Evolutionary conservation across 768 basidiomycete species (phyloP).

Genomic region (Agaricus blazei): DNA sequence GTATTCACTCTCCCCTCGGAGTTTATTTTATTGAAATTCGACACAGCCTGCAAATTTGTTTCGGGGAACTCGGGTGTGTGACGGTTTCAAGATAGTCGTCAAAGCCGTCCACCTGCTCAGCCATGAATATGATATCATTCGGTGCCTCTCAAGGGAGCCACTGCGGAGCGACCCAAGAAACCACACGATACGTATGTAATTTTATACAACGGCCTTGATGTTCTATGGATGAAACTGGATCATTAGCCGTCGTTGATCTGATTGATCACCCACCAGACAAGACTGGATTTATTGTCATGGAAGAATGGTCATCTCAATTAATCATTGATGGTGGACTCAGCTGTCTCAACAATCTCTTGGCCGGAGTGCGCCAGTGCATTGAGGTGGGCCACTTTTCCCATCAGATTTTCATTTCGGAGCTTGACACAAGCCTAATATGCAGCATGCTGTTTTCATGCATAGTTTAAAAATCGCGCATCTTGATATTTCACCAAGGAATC

Average conservation of each 20-base stretch:
- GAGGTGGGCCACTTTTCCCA: conserved; percentile 38
- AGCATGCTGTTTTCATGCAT: conserved; percentile 75
- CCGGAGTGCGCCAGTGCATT: conserved; percentile 59
- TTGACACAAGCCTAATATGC: not conserved
- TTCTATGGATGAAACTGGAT: not conserved
- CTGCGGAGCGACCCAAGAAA: conserved; percentile 60
- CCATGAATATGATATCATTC: conserved; percentile 58
- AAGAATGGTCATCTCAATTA: conserved; percentile 70
- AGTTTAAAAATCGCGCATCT: conserved; percentile 59
- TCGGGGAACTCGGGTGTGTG: conserved; percentile 50
- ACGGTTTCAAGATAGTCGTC: conserved; percentile 51
- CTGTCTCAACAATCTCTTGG: conserved; percentile 48
- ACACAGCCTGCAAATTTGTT: conserved; percentile 67
- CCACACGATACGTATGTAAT: conserved; percentile 66
- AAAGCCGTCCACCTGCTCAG: conserved; percentile 65
- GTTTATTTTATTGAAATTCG: not conserved
- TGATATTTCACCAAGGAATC: conserved; percentile 66
- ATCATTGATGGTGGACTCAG: conserved; percentile 44
- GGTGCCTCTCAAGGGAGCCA: conserved; percentile 46
- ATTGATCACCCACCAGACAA: conserved; percentile 48
- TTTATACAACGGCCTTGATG: not conserved
- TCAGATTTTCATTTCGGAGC: not conserved
- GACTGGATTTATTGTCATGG: conserved; percentile 71
- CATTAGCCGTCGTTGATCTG: conserved; percentile 58
- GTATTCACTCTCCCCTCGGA: not conserved